Conservation (phyloP, 2,329 filamentous ascomycete species). For the Ophiocordyceps camponoti-rufipedis region DNA sequence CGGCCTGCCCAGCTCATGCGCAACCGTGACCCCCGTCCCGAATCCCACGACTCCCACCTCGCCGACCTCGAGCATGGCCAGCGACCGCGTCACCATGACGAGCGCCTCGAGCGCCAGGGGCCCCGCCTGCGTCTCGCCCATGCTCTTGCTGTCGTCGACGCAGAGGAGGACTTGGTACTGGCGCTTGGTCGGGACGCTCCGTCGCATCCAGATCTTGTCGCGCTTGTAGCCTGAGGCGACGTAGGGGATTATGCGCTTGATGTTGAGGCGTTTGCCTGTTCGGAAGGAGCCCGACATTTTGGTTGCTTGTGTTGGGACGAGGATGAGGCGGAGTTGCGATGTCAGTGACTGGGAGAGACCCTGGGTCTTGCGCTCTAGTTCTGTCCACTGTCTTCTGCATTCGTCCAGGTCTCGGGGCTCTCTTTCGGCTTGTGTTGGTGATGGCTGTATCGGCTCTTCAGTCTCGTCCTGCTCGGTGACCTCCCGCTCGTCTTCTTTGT, state of each 20-base stretch:
- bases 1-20: conserved; percentile 67
- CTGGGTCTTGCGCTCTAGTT: conserved; percentile 71
- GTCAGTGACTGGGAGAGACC: conserved; percentile 76
- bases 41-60: conserved; percentile 88
- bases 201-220: conserved; percentile 99
- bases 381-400: conserved; percentile 62
- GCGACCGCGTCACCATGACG: conserved; percentile 70
- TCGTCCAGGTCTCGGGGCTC: conserved; percentile 21
- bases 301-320: conserved; percentile 84
- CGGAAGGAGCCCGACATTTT: conserved; percentile 95
- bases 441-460: conserved; percentile 43
- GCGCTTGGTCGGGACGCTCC: conserved; percentile 78
- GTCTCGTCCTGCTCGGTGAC: conserved; percentile 17
- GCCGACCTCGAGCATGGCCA: conserved; percentile 87
- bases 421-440: conserved; percentile 45
- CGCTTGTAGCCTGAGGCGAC: conserved; percentile 97
- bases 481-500: conserved; percentile 20
- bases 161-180: conserved; percentile 95
- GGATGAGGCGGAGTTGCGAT: conserved; percentile 86
- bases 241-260: conserved; percentile 98
- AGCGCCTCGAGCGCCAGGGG: conserved; percentile 83
- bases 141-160: conserved; percentile 86
- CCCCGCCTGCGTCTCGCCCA: conserved; percentile 65
- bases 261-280: conserved; percentile 94
- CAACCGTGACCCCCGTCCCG: conserved; percentile 64